Evolutionary conservation across 2,329 filamentous ascomycete genomes (phyloP).

Genomic region (Cladosporium sp.): DNA sequence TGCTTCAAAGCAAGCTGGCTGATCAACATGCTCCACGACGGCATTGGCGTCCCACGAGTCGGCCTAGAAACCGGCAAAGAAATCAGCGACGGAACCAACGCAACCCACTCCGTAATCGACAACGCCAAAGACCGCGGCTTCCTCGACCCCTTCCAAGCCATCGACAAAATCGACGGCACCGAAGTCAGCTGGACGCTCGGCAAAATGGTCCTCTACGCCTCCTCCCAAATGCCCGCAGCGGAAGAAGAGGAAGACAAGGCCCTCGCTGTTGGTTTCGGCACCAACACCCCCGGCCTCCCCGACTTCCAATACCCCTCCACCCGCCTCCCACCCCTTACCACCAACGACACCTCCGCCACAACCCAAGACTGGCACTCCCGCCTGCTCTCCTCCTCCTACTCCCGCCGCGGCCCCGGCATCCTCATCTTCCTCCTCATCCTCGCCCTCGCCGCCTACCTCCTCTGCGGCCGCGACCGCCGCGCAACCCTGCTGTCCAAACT

Average conservation of each 20-base stretch:
- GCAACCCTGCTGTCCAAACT: constrained; percentile 51
- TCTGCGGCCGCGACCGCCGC: constrained; percentile 73
- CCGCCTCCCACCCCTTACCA: constrained; percentile 26
- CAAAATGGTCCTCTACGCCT: constrained; percentile 91
- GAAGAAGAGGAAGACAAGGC: constrained; percentile 36
- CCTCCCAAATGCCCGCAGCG: constrained; percentile 72
- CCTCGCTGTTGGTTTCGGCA: constrained; percentile 86
- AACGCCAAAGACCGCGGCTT: constrained; percentile 68
- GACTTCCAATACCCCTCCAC: constrained; percentile 80
- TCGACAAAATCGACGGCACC: constrained; percentile 83
- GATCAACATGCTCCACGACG: constrained; percentile 92
- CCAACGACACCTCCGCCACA: constrained; percentile 36
- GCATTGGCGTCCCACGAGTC: constrained; percentile 84
- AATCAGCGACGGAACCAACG: constrained; percentile 52
- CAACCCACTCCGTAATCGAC: constrained; percentile 63
- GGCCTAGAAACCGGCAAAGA: constrained; percentile 58
- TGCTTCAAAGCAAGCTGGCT: constrained; percentile 99
- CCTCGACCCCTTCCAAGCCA: constrained; percentile 79
- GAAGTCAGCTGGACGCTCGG: constrained; percentile 97
- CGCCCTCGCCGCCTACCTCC: constrained; percentile 61
- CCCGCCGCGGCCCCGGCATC: constrained; percentile 65
- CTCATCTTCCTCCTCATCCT: constrained; percentile 72
- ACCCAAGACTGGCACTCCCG: constrained; percentile 50
- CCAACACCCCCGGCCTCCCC: constrained; percentile 59
- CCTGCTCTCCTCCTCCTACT: constrained; percentile 57